These are phyloP conservation scores for Tillandsia fasciculata DNA, from an alignment of 176 grass and related monocot species.

Conservation along the genomic window DNA sequence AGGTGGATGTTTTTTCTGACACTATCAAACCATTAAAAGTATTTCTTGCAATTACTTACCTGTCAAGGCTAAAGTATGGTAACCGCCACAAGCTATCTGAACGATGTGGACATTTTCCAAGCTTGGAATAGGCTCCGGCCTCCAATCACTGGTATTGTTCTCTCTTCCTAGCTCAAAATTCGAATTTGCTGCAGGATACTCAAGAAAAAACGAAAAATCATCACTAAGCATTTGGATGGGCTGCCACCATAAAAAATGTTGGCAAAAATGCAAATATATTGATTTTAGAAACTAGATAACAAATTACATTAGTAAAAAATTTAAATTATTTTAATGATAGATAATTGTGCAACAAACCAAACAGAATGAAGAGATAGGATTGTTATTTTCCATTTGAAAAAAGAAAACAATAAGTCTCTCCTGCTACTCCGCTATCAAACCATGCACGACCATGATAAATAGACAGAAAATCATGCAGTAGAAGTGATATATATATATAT, in stretches of 20 bases:
- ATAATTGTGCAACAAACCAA: no score
- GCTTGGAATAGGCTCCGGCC: conserved; percentile 52
- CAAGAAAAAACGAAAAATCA: conserved; percentile 1
- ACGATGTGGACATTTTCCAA: conserved; percentile 45
- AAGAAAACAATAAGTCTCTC: no score
- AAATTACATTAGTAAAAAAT: no score
- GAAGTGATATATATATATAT: no score
- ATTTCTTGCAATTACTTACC: conserved; percentile 37
- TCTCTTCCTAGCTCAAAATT: conserved; percentile 88
- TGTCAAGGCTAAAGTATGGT: conserved; percentile 92
- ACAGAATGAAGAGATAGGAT: no score
- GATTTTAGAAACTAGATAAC: no score
- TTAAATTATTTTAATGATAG: no score
- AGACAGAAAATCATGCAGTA: no score
- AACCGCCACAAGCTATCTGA: conserved; percentile 84
- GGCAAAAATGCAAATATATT: not conserved
- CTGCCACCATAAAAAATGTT: not conserved
- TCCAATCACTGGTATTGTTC: conserved; percentile 77
- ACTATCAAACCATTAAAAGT: conserved; percentile 7
- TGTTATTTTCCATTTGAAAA: no score
- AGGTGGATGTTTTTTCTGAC: not conserved
- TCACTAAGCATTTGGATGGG: not conserved
- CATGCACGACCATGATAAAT: no score
- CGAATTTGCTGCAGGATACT: conserved; percentile 75
- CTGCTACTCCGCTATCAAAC: no score